Base-by-base conservation (phyloP, 139 green algal genomes). In the Zygnema circumcarinatum region DNA sequence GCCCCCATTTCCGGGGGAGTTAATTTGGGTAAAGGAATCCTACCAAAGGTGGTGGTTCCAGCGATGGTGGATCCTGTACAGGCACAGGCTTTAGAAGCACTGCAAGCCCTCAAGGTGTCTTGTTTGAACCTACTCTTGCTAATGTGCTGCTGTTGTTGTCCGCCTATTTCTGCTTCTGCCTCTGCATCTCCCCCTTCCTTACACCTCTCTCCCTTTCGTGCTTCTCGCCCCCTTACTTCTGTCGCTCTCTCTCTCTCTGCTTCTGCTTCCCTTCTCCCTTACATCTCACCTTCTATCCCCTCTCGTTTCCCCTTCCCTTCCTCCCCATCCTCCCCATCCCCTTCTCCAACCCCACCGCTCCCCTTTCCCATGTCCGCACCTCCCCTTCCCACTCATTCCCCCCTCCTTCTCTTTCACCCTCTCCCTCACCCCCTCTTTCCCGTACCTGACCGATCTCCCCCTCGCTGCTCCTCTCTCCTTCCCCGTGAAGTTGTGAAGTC, bases 21-120 rank as follows among this genome's bases (percentile, higher is more conserved):
- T 62, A 16, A 62, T 7, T n/a, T n/a, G n/a, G n/a, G n/a, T n/a
- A n/a, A n/a, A n/a, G 47, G 47, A 62, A 62, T 25, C 7, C 3
- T 47, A 25, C 7, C 69, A 78, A 78, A 53, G 52, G 81, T 87
- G 81, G 81, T 88, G 31, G 83, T 88, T 38, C 74, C 38, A 21
- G 83, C 83, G 38, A 62, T 38, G 0, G 74, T 88, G 32, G 83
- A 88, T 53, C 35, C 74, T 36, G 11, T 67, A 21, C 83, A 88
- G 41, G 20, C 32, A 0, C 78, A 88, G 16, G 83, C 83, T 36
- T 16, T 88, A 39, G 83, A 89, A 69, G 83, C 83, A 56, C 74
- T 88, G 40, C 74, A 88, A 67, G 76, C 42, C 39, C 76, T 88
- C 29, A 88, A 88, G 83, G 83, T 87, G 54, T 16, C 47, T 62